Evolutionary conservation across 306 rosid genomes (phyloP).

Genomic region (Cucumis hystrix): DNA sequence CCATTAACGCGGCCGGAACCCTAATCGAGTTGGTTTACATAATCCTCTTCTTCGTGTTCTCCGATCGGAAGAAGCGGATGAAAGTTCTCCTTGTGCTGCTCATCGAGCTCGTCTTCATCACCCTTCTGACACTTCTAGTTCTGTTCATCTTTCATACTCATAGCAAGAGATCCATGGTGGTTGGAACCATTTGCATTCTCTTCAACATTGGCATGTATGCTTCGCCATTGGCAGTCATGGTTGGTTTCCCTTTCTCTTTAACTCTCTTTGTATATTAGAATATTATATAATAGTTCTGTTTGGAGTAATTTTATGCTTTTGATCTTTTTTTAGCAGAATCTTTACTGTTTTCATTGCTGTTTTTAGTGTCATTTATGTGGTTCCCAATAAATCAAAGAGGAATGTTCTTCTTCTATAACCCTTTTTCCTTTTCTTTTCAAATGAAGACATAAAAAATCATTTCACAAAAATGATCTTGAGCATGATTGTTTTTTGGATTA

Average conservation of each 20-base stretch:
- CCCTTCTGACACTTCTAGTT: constrained; percentile 17
- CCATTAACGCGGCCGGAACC: constrained; percentile 56
- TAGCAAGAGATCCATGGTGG: constrained; percentile 36
- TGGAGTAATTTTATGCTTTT: too few species aligned
- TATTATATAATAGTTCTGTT: neutral
- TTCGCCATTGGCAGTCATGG: constrained; percentile 71
- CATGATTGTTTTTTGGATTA: neutral
- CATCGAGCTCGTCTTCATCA: constrained; percentile 36
- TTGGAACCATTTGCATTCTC: constrained; percentile 49
- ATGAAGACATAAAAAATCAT: neutral
- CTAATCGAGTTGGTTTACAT: constrained; percentile 42
- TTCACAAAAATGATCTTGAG: neutral
- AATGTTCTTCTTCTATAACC: neutral
- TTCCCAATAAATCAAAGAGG: neutral
- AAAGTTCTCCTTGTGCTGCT: constrained; percentile 22
- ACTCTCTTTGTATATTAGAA: too few species aligned
- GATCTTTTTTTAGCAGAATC: neutral
- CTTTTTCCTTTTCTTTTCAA: too few species aligned
- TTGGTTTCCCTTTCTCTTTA: neutral
- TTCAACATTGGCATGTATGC: constrained; percentile 87
- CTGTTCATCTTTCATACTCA: constrained; percentile 24
- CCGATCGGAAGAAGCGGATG: constrained; percentile 41
- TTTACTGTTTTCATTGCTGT: neutral
- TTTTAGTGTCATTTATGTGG: neutral
- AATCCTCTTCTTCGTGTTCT: constrained; percentile 48